Percentiles rank a stretch among this genome's conserved stretches.
phyloP scores from a whole-genome alignment of 805 yeast genomes.

The Kluyveromyces siamensis region DNA sequence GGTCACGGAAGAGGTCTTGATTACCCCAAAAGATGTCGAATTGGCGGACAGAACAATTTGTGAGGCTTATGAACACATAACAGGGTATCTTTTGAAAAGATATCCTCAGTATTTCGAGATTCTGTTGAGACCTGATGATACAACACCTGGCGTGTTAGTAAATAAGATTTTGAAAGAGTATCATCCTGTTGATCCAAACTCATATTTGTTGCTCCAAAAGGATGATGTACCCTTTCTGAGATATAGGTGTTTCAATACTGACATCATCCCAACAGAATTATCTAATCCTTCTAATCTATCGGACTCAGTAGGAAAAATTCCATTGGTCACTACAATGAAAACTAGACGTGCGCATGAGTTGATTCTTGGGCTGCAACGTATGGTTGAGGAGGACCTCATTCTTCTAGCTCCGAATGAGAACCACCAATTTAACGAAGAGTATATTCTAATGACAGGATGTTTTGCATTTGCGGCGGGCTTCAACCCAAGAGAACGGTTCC shows the following conservation, averaged over 20 bases:
- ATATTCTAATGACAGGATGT: constrained; percentile 45
- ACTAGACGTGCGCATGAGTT: constrained; percentile 14
- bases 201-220: constrained; percentile 10
- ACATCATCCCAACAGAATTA: constrained; percentile 9
- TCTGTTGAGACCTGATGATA: constrained; percentile 11
- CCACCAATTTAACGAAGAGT: constrained; percentile 40
- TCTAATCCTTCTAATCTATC: constrained; percentile 5
- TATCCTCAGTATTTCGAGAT: constrained; percentile 46
- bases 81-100: constrained; percentile 35
- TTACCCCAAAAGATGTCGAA: constrained; percentile 13
- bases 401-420: constrained; percentile 37
- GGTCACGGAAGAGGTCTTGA: constrained; percentile 13
- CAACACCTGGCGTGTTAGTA: constrained; percentile 13
- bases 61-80: constrained; percentile 40
- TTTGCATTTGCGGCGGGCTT: constrained; percentile 69
- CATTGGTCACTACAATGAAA: constrained; percentile 10
- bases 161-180: constrained; percentile 36
- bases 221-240: constrained; percentile 4
- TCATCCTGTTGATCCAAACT: constrained; percentile 28
- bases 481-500: constrained; percentile 46
- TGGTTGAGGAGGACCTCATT: constrained; percentile 57
- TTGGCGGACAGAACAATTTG: constrained; percentile 30
- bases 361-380: constrained; percentile 21
- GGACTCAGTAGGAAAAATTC: constrained; percentile 10
- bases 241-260: constrained; percentile 9